These are phyloP conservation scores for Rosa rugosa DNA, from an alignment of 306 rosid genomes.

Conservation along the genomic window DNA sequence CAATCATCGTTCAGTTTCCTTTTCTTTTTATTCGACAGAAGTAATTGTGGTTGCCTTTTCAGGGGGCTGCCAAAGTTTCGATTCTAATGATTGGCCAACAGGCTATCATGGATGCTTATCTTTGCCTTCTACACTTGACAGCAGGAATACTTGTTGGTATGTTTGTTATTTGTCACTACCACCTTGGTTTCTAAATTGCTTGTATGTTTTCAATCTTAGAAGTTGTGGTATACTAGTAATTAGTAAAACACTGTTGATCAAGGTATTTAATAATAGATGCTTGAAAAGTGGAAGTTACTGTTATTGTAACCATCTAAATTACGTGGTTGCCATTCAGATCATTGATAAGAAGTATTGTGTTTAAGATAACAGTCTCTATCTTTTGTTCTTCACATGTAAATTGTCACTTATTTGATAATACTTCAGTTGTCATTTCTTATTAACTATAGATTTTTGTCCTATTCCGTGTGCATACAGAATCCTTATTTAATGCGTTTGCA, in stretches of 20 bases:
- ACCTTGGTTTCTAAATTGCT: conserved; percentile 4
- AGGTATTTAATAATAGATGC: background rate
- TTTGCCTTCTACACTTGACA: conserved; percentile 91
- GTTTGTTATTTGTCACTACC: conserved; percentile 17
- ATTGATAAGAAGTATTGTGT: conserved; percentile 3
- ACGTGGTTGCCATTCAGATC: background rate
- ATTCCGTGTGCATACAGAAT: conserved; percentile 55
- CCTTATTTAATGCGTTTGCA: conserved; percentile 95
- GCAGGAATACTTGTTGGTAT: conserved; percentile 97
- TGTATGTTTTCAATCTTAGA: conserved; percentile 1
- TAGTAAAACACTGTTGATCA: background rate
- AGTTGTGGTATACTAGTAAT: background rate
- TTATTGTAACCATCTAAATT: conserved; percentile 1
- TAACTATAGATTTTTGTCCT: conserved; percentile 27
- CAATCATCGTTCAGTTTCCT: background rate
- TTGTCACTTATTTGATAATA: background rate
- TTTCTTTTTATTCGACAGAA: background rate
- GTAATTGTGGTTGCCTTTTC: conserved; percentile 26
- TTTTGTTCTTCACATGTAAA: background rate
- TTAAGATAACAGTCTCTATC: background rate
- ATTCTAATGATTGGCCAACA: conserved; percentile 95
- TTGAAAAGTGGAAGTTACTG: background rate
- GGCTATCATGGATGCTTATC: conserved; percentile 98
- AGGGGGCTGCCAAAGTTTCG: conserved; percentile 99
- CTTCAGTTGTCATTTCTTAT: background rate